phyloP scores from a whole-genome alignment of 495 filamentous ascomycete species.

The Aspergillus hancockii region DNA sequence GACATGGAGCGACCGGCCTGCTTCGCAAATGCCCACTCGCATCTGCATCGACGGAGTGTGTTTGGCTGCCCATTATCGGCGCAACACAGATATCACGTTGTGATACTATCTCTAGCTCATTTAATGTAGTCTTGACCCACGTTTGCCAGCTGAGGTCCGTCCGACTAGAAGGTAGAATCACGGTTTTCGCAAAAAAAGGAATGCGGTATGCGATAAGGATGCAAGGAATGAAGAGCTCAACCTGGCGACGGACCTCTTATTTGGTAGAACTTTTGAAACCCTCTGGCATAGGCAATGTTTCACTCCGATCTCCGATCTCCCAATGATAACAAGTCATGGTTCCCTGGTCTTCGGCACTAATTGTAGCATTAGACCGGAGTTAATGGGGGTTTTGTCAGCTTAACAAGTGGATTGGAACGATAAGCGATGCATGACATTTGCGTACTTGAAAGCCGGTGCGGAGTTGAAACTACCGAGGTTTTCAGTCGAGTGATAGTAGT shows the following conservation, averaged over 20 bases:
- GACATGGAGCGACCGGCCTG: conserved; percentile 9
- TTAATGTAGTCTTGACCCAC: background rate
- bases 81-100: background rate
- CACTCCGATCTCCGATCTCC: background rate
- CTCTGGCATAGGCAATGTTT: background rate
- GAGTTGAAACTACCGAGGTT: background rate
- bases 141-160: background rate
- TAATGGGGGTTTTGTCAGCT: background rate
- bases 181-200: background rate
- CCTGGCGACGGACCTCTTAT: conserved; percentile 1
- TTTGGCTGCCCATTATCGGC: conserved; percentile 26
- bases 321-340: background rate
- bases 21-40: conserved; percentile 39
- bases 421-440: background rate
- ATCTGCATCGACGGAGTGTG: conserved; percentile 32
- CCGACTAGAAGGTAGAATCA: background rate
- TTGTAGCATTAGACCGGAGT: background rate
- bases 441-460: too few relatives aligned
- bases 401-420: background rate
- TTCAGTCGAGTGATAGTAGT: background rate
- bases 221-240: background rate
- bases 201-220: background rate
- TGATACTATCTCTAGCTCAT: background rate
- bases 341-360: background rate
- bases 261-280: background rate